Evolutionary conservation across 2,329 filamentous ascomycete genomes (phyloP).

Genomic region (Botrytis galanthina): DNA sequence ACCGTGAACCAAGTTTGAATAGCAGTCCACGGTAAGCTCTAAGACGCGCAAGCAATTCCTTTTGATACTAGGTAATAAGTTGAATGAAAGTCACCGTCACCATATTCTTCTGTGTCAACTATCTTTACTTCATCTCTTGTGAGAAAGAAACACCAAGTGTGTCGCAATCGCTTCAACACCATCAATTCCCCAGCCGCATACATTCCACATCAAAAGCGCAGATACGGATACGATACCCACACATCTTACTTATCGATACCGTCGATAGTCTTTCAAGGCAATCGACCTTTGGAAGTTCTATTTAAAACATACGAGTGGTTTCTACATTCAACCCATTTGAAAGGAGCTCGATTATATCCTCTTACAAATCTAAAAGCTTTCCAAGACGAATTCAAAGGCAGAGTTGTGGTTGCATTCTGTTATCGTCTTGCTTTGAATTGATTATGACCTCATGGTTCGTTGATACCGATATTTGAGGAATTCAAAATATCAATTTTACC

Average conservation of each 20-base stretch:
- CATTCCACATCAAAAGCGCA: not conserved
- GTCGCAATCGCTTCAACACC: not conserved
- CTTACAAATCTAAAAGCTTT: not conserved
- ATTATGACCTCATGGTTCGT: constrained; percentile 13
- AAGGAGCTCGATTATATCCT: not conserved
- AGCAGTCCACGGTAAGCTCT: constrained; percentile 1
- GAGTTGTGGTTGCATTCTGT: not conserved
- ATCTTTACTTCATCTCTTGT: not conserved
- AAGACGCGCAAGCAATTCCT: constrained; percentile 7
- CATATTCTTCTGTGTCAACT: too few relatives aligned
- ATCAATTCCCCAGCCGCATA: not conserved
- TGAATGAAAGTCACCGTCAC: not conserved
- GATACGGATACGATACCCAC: not conserved
- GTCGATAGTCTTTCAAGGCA: not conserved
- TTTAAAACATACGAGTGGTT: not conserved
- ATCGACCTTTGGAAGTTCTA: not conserved
- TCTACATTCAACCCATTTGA: not conserved
- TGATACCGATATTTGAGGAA: constrained; percentile 9
- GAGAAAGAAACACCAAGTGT: not conserved
- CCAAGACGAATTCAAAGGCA: not conserved
- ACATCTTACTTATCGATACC: constrained; percentile 15
- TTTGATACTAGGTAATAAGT: not conserved
- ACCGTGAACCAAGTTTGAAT: not conserved
- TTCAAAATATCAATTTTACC: not conserved
- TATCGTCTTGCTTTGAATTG: not conserved